Conservation (phyloP, 2,329 filamentous ascomycete genomes). For the Pseudogymnoascus sp. region DNA sequence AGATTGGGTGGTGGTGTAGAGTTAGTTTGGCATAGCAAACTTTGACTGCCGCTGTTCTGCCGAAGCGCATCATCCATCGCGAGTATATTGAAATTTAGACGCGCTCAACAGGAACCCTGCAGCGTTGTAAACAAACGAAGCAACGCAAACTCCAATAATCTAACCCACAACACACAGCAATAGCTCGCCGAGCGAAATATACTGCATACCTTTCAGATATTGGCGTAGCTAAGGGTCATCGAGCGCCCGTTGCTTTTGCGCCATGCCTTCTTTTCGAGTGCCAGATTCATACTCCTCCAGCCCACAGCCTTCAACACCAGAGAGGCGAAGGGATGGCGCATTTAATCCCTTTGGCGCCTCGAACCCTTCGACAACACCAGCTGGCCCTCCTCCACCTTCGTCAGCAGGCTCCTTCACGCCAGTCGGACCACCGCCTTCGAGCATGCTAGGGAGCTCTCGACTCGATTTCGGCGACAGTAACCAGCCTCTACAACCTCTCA, state of each 20-base stretch:
- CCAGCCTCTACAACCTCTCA: slow-evolving; percentile 28
- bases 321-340: slow-evolving; percentile 25
- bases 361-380: slow-evolving; percentile 50
- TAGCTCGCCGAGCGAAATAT: background rate
- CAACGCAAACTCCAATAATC: background rate
- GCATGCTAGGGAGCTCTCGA: slow-evolving; percentile 46
- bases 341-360: slow-evolving; percentile 26
- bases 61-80: background rate
- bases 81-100: slow-evolving; percentile 11
- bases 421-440: slow-evolving; percentile 45
- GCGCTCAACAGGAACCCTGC: background rate
- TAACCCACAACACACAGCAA: background rate
- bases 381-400: slow-evolving; percentile 49
- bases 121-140: slow-evolving; percentile 12
- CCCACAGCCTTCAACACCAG: slow-evolving; percentile 33
- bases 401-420: slow-evolving; percentile 50
- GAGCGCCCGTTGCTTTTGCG: slow-evolving; percentile 8
- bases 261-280: slow-evolving; percentile 21
- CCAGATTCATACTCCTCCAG: slow-evolving; percentile 26
- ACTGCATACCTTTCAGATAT: background rate
- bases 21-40: background rate
- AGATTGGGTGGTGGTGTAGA: background rate
- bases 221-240: slow-evolving; percentile 8
- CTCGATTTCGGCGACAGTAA: slow-evolving; percentile 29
- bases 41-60: slow-evolving; percentile 3